Base-by-base conservation (phyloP, 257 asterid species). In the Mitragyna speciosa region DNA sequence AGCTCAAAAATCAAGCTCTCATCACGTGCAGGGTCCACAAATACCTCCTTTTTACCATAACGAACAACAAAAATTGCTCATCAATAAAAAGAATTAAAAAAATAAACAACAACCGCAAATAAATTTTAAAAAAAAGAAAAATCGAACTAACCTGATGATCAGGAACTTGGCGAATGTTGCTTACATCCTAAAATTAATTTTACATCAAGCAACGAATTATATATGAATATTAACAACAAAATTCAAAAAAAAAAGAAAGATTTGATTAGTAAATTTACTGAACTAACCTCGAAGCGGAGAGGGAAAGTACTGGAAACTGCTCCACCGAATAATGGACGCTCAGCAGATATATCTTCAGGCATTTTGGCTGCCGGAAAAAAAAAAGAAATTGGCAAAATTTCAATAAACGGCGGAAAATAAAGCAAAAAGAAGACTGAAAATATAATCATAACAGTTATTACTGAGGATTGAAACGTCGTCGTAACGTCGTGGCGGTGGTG, bases 1-100 rank as follows among this genome's bases (percentile, higher is more conserved):
- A 95, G 88, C 85, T 95, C 99, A 82, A 95, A 78, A 67, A 95
- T 86, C 95, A 95, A 89, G 84, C 97, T 95, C 88, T 93, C 99
- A 36, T 95, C 98, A 12, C 97, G 94, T 0, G 86, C 31, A 8
- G 96, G 97, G 81, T 95, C 99, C 72, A 83, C 97, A 85, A 90
- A 92, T 41, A 80, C 99, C 87, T 95, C 99, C 98, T 92, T 52
- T 9, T 58, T 36, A 58, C 30, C 9, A 22, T 3, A 12, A 63
- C 15, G 24, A 31, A 4, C 24, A 64, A 19, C 10, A 48, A 24
- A 12, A 7, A 24, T 12, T 5, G 7, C 6, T 45, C 49, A 45
- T 66, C 36, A 39, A 54, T 20, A 72, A 54, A 78, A 54, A 36
- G 6, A 17, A 58, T 41, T 14, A 17, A 7, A 70, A 48, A n/a